Evolutionary conservation across 208 protist genomes (phyloP), one percentile per base, ranked within the genome.

Genomic region (Leptomonas seymouri): DNA sequence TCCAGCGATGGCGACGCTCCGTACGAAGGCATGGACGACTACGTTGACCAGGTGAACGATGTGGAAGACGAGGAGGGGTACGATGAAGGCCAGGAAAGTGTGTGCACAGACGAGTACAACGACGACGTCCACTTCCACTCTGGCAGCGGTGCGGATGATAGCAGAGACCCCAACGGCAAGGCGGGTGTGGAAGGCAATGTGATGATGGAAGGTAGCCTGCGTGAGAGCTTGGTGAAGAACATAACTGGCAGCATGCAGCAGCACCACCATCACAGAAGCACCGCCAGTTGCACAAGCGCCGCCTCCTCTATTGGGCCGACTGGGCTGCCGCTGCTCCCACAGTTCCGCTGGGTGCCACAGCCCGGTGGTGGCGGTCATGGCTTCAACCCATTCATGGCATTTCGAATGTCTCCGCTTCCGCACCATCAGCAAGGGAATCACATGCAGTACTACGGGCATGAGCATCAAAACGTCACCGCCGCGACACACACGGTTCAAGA

Each of bases 341-440:
- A 75, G 61, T 85, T 85, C 14, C 70, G 76, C 18, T 85, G 80
- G 80, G 60, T 81, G 21, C 80, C 80, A n/a, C 64, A 67, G 25
- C 55, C 61, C 7, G 65, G 74, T 21, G 71, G 71, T 16, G 67
- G 55, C 45, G 77, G 72, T 12, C 61, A 68, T 3, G 67, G 77
- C 39, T 77, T 71, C 56, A 82, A 78, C 68, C 71, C 77, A 0
- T 75, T 82, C 46, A 56, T 42, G 48, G 36, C 36, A 11, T 71
- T 71, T 21, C 61, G 56, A 11, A 36, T 18, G 7, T 49, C 18
- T 31, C 51, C 34, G 18, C 55, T 5, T 3, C 67, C 54, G 20
- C 67, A 65, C 7, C 46, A 65, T 30, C 56, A 71, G 28, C 42
- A 60, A 20, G 27, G 55, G 20, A 39, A 60, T 28, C 50, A 62